phyloP scores from a whole-genome alignment of 1,284 basidiomycete genomes.

The Microbotryum intermedium region DNA sequence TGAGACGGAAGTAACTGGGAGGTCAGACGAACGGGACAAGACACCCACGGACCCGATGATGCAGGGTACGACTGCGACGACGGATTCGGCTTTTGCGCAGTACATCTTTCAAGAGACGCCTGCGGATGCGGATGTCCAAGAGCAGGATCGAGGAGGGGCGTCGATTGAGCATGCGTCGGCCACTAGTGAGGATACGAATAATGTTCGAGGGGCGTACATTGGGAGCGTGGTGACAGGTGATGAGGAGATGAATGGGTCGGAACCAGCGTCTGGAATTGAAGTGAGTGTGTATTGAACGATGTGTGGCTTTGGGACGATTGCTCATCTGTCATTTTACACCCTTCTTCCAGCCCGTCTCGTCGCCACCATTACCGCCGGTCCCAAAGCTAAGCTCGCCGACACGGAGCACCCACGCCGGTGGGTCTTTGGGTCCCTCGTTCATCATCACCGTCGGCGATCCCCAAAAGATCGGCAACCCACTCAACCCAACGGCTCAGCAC shows the following conservation, averaged over 20 bases:
- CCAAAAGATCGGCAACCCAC: slow-evolving; percentile 63
- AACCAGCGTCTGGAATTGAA: neutral
- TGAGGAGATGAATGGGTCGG: slow-evolving; percentile 1
- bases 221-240: slow-evolving; percentile 13
- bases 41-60: neutral
- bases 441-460: slow-evolving; percentile 82
- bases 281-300: neutral
- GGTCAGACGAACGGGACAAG: neutral
- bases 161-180: no score
- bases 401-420: slow-evolving; percentile 13
- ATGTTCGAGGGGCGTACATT: slow-evolving; percentile 22
- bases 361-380: slow-evolving; percentile 12
- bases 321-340: no score
- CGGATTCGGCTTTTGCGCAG: slow-evolving; percentile 13
- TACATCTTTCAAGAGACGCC: slow-evolving; percentile 13
- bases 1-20: neutral
- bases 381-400: slow-evolving; percentile 6
- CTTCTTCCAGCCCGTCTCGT: neutral
- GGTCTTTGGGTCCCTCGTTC: slow-evolving; percentile 43
- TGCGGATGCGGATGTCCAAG: neutral
- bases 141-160: no score
- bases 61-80: neutral
- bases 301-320: neutral
- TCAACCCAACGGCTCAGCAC: slow-evolving; percentile 76
- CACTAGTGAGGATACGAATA: slow-evolving; percentile 19